Conservation (phyloP, 257 asterid genomes). For the Solanum acaule region DNA sequence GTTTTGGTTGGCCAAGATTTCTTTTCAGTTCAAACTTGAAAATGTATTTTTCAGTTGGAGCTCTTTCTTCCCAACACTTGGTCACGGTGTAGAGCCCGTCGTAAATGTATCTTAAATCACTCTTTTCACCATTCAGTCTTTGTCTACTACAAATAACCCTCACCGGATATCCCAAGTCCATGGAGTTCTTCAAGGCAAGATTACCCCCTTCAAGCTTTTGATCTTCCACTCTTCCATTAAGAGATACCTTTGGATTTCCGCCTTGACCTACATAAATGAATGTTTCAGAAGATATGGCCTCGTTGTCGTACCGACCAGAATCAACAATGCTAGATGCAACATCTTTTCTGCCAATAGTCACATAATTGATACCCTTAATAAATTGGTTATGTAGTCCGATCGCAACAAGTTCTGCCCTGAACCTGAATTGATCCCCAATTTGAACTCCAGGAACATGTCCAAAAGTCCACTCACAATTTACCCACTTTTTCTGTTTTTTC, state of each 20-base stretch:
- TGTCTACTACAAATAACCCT: slow-evolving; percentile 25
- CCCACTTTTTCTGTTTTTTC: slow-evolving; percentile 9
- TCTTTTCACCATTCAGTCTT: neutral
- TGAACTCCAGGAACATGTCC: slow-evolving; percentile 27
- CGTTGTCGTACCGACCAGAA: slow-evolving; percentile 20
- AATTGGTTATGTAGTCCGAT: slow-evolving; percentile 21
- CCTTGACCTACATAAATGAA: slow-evolving; percentile 34
- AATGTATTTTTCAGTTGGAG: slow-evolving; percentile 3
- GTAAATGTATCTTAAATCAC: neutral
- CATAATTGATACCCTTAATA: slow-evolving; percentile 12
- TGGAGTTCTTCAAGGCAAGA: slow-evolving; percentile 30
- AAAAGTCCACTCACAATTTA: slow-evolving; percentile 3
- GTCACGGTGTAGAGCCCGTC: slow-evolving; percentile 33
- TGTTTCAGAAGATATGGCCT: slow-evolving; percentile 1
- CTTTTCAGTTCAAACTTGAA: slow-evolving; percentile 37
- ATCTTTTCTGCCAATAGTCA: neutral
- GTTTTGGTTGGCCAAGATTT: slow-evolving; percentile 17
- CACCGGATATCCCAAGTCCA: slow-evolving; percentile 4
- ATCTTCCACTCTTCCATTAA: neutral
- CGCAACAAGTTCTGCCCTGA: slow-evolving; percentile 21
- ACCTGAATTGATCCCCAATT: slow-evolving; percentile 21
- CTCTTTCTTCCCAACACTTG: slow-evolving; percentile 18
- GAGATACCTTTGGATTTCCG: neutral
- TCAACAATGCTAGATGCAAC: slow-evolving; percentile 17
- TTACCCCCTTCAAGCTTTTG: slow-evolving; percentile 20